Evolutionary conservation across 2,329 filamentous ascomycete genomes (phyloP).

Genomic region (Leptoxyphium fumago): DNA sequence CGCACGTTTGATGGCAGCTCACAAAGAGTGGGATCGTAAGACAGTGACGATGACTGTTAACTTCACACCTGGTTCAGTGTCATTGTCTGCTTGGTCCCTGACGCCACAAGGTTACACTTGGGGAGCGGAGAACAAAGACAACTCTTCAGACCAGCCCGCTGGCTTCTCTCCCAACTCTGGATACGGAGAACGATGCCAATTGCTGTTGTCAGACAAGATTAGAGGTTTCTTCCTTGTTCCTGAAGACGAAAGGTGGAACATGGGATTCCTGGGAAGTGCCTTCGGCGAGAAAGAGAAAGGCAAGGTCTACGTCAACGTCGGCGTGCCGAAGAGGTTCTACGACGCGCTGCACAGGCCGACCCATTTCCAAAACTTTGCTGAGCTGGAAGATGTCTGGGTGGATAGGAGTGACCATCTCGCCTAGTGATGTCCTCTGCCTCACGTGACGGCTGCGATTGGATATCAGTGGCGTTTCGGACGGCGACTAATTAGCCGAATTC

Average conservation of each 20-base stretch:
- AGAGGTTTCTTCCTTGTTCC: slow-evolving; percentile 93
- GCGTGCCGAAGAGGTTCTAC: slow-evolving; percentile 79
- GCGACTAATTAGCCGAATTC: no score
- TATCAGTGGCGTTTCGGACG: no score
- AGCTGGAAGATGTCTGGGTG: slow-evolving; percentile 93
- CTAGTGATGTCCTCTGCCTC: slow-evolving; percentile 23
- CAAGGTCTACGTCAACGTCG: slow-evolving; percentile 77
- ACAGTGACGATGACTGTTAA: slow-evolving; percentile 90
- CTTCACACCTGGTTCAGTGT: slow-evolving; percentile 93
- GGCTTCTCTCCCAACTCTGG: slow-evolving; percentile 62
- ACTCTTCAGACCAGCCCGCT: slow-evolving; percentile 78
- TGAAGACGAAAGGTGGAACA: slow-evolving; percentile 86
- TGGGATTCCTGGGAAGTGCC: slow-evolving; percentile 88
- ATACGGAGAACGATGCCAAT: slow-evolving; percentile 91
- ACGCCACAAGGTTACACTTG: slow-evolving; percentile 90
- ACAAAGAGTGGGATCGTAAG: slow-evolving; percentile 71
- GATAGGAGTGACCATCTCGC: slow-evolving; percentile 89
- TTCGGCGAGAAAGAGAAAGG: slow-evolving; percentile 78
- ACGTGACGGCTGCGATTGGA: no score
- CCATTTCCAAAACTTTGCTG: slow-evolving; percentile 95
- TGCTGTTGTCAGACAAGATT: slow-evolving; percentile 84
- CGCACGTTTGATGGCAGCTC: slow-evolving; percentile 71
- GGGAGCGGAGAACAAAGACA: slow-evolving; percentile 92
- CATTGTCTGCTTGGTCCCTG: slow-evolving; percentile 81
- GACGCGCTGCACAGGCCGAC: slow-evolving; percentile 80